phyloP scores from a whole-genome alignment of 1,284 basidiomycete genomes.

The Cutaneotrichosporon sp. region DNA sequence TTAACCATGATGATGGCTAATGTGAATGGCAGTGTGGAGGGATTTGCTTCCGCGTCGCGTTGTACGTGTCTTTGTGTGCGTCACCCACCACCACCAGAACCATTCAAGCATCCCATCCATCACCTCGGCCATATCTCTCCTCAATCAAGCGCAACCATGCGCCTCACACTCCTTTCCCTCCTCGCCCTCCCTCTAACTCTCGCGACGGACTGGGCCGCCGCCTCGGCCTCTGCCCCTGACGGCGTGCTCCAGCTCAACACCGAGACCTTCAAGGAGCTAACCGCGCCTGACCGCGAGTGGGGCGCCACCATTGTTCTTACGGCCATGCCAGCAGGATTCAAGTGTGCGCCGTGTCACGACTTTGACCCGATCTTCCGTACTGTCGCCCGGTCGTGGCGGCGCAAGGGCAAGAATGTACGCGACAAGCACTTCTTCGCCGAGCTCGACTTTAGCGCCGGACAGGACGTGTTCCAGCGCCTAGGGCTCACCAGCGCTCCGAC shows the following conservation, averaged over 20 bases:
- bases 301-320: conserved; percentile 80
- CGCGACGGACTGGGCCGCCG: conserved; percentile 51
- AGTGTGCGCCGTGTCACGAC: conserved; percentile 60
- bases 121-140: neutral
- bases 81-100: neutral
- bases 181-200: conserved; percentile 27
- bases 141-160: conserved; percentile 24
- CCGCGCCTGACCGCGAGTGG: conserved; percentile 69
- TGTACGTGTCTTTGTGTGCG: conserved; percentile 4
- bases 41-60: conserved; percentile 6
- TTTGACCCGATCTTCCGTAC: conserved; percentile 77
- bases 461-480: conserved; percentile 72
- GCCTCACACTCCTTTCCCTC: conserved; percentile 26
- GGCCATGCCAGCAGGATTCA: conserved; percentile 72
- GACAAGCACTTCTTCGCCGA: conserved; percentile 85
- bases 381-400: conserved; percentile 74
- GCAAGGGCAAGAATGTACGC: conserved; percentile 61
- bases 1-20: neutral
- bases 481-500: conserved; percentile 72
- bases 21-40: neutral
- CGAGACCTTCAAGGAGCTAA: conserved; percentile 69
- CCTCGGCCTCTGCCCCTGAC: conserved; percentile 65
- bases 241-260: conserved; percentile 78
- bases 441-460: conserved; percentile 78
- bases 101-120: neutral